Evolutionary conservation across 441 rosid genomes (phyloP).

Genomic region (Adansonia gregorii): DNA sequence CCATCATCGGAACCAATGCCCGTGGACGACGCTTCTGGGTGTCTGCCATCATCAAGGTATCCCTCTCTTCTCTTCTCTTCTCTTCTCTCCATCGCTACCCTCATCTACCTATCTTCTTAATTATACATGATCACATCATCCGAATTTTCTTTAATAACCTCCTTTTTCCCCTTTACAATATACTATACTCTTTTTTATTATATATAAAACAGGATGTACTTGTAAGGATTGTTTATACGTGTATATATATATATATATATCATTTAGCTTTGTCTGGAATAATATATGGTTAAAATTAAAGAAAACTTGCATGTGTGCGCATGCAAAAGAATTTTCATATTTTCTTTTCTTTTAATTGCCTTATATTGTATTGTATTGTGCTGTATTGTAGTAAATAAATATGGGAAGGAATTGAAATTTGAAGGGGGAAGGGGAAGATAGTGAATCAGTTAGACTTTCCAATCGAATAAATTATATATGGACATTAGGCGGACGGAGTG

Average conservation of each 20-base stretch:
- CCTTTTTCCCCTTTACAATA: not conserved
- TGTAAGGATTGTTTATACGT: not conserved
- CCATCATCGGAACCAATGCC: conserved; percentile 79
- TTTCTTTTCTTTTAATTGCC: too few relatives aligned
- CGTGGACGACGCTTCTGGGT: conserved; percentile 78
- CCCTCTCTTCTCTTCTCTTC: not conserved
- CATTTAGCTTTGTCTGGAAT: not conserved
- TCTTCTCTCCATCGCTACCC: not conserved
- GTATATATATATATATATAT: not conserved
- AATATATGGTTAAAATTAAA: too few relatives aligned
- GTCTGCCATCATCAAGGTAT: conserved; percentile 80
- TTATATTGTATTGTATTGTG: too few relatives aligned
- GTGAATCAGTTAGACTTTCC: too few relatives aligned
- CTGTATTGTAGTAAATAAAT: too few relatives aligned
- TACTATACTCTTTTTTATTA: not conserved
- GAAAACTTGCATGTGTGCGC: not conserved
- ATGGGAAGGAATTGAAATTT: too few relatives aligned
- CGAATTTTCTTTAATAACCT: not conserved
- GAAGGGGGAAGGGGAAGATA: too few relatives aligned
- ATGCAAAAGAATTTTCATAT: not conserved
- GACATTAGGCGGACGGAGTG: too few relatives aligned
- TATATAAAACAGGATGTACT: not conserved
- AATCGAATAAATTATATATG: too few relatives aligned
- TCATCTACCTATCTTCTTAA: not conserved
- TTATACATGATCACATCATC: not conserved